Base-by-base conservation (phyloP, 352 stramenopile genomes). In the Phytopythium sindhum region DNA sequence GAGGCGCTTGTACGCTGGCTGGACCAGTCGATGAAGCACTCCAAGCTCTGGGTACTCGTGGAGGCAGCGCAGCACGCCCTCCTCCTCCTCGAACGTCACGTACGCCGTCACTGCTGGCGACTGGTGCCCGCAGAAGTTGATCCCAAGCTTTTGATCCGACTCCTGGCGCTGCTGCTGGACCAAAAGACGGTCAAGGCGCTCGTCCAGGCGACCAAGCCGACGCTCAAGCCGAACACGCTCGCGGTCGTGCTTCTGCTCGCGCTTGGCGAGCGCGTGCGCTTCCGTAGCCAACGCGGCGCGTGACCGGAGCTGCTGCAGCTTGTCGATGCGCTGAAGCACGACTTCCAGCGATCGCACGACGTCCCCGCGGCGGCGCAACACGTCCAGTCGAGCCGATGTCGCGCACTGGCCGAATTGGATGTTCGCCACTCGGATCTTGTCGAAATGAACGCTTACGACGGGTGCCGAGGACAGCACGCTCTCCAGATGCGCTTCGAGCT, bases 51-150 rank as follows among this genome's bases (percentile, higher is more conserved):
- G 86, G 58, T 93, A 95, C 64, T 93, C 84, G 35, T 75, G 68
- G 29, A 95, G 61, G 42, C 86, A 95, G n/a, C 86, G 84, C 42
- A 91, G 75, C 51, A 80, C 81, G 1, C 86, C 86, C 63, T 95
- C 86, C 41, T 93, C 86, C 53, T 95, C 81, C 63, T 95, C 84
- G 61, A 95, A 95, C 24, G 86, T 95, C 59, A 93, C 78, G 66
- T 89, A 95, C 47, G 82, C 86, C 15, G 84, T 95, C 24, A 93
- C 84, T 0, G 82, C 86, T 37, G 81, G 68, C 0, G 78, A 71
- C 11, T 14, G 51, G 28, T 19, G 33, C 0, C 24, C 33, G 12
- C 12, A 42, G 9, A 5, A 37, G 21, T 39, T 57, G 29, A 24
- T 50, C 42, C 28, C 28, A 21, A 26, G 35, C 6, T 23, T 14